These are phyloP conservation scores for Ustilago loliicola DNA, from an alignment of 1,284 basidiomycete species.

Conservation along the genomic window DNA sequence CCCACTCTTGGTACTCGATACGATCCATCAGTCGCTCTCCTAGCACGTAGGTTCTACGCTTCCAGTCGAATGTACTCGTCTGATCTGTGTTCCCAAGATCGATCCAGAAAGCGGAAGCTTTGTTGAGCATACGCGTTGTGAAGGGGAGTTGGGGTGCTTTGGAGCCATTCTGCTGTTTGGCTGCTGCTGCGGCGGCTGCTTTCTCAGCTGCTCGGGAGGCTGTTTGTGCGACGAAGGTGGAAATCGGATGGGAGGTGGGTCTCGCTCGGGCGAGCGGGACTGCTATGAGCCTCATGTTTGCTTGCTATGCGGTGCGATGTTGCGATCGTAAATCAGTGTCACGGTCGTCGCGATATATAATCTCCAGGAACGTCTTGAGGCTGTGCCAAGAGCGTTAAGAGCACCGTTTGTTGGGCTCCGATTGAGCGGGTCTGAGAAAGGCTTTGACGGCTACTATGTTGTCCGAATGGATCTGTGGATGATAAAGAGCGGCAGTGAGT, in stretches of 20 bases:
- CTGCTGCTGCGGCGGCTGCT: slow-evolving; percentile 32
- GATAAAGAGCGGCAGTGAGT: neutral
- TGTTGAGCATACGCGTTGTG: slow-evolving; percentile 50
- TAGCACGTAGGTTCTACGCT: slow-evolving; percentile 54
- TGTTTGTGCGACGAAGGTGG: slow-evolving; percentile 63
- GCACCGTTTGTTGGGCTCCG: neutral
- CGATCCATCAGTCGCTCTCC: slow-evolving; percentile 69
- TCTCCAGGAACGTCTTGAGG: neutral
- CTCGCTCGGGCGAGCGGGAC: slow-evolving; percentile 58
- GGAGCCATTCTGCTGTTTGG: slow-evolving; percentile 22
- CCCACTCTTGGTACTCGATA: slow-evolving; percentile 70
- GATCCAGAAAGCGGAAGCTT: slow-evolving; percentile 65
- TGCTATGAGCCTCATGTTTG: slow-evolving; percentile 61
- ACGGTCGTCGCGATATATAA: neutral
- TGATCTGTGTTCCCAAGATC: slow-evolving; percentile 60
- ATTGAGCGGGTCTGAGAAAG: neutral
- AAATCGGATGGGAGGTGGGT: slow-evolving; percentile 54
- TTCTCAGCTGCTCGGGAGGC: slow-evolving; percentile 48
- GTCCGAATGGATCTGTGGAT: neutral
- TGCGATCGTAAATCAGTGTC: neutral
- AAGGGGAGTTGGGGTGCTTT: slow-evolving; percentile 39
- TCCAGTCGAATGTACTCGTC: slow-evolving; percentile 63
- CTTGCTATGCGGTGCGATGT: neutral
- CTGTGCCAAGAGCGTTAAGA: neutral
- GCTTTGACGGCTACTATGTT: neutral